These are phyloP conservation scores for Aphanomyces invadans DNA, from an alignment of 352 stramenopile species.

Conservation along the genomic window DNA sequence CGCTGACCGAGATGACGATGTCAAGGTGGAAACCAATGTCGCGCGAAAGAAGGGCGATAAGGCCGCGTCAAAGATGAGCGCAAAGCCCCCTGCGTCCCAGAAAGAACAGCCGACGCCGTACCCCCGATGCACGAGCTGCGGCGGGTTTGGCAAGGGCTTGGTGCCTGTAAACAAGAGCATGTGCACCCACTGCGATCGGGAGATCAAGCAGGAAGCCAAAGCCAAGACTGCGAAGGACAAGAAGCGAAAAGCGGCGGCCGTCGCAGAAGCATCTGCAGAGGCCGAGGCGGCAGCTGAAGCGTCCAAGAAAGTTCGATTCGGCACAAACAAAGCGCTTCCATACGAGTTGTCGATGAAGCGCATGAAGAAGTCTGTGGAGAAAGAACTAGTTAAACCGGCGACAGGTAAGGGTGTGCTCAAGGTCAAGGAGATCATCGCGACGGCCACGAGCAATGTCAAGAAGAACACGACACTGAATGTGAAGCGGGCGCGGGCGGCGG, in stretches of 20 bases:
- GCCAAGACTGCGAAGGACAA: conserved; percentile 30
- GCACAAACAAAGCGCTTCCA: conserved; percentile 72
- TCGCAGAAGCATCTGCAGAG: not conserved
- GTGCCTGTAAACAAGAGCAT: conserved; percentile 49
- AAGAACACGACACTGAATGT: conserved; percentile 30
- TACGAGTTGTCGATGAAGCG: conserved; percentile 79
- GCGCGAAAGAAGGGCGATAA: conserved; percentile 29
- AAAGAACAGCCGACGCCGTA: conserved; percentile 36
- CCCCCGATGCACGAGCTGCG: conserved; percentile 54
- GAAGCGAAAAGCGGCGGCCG: conserved; percentile 26
- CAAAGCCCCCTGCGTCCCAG: not conserved
- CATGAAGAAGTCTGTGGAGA: conserved; percentile 66
- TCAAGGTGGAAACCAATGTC: conserved; percentile 19
- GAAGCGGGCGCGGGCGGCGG: conserved; percentile 52
- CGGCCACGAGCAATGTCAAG: conserved; percentile 29
- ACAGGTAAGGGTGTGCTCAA: conserved; percentile 67
- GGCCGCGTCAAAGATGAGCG: too few relatives aligned
- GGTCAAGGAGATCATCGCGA: conserved; percentile 35
- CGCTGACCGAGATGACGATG: conserved; percentile 20
- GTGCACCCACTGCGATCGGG: conserved; percentile 69
- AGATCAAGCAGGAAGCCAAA: conserved; percentile 53
- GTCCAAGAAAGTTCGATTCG: conserved; percentile 77
- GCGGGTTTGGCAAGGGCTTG: conserved; percentile 66
- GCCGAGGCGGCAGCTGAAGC: not conserved
- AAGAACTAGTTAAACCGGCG: conserved; percentile 31